phyloP scores from a whole-genome alignment of 2,329 filamentous ascomycete genomes.

The Myriosclerotinia scirpicola region DNA sequence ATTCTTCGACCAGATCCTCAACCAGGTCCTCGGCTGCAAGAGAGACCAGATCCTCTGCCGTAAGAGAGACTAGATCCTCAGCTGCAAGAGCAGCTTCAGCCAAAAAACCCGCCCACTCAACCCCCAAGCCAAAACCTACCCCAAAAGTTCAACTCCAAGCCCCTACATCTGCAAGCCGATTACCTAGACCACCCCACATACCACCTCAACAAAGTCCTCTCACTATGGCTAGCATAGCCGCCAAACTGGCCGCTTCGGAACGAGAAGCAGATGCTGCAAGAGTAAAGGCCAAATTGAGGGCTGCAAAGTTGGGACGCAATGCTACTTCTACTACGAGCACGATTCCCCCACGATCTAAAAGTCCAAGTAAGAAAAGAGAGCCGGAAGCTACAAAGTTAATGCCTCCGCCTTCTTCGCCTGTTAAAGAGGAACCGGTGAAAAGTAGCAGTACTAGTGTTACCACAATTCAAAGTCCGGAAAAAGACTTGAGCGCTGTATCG shows the following conservation, averaged over 20 bases:
- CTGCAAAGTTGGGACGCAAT: constrained; percentile 46
- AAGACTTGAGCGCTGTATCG: constrained; percentile 19
- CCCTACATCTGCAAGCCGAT: constrained; percentile 28
- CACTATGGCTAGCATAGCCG: constrained; percentile 61
- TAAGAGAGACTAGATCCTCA: constrained; percentile 12
- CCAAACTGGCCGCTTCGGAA: constrained; percentile 64
- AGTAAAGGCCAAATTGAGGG: constrained; percentile 61
- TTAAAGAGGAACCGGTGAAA: constrained; percentile 25
- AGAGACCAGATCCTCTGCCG: constrained; percentile 8
- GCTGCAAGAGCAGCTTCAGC: constrained; percentile 22
- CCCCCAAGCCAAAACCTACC: constrained; percentile 26
- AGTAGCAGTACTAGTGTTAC: constrained; percentile 13
- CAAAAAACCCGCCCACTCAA: constrained; percentile 20
- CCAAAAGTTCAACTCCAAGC: constrained; percentile 33
- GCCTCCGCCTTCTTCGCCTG: constrained; percentile 39
- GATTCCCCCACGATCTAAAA: constrained; percentile 6
- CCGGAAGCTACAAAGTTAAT: constrained; percentile 36
- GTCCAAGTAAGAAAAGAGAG: constrained; percentile 15
- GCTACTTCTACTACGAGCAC: constrained; percentile 13
- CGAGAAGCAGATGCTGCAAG: constrained; percentile 63
- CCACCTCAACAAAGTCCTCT: constrained; percentile 54
- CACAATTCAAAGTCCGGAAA: constrained; percentile 20
- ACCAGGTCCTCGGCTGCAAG: constrained; percentile 10
- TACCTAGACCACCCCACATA: constrained; percentile 37
- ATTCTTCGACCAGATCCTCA: constrained; percentile 21